Evolutionary conservation across 75 land plant species (phyloP), one percentile per base, ranked within the genome.

Genomic region (Pinus albicaulis): DNA sequence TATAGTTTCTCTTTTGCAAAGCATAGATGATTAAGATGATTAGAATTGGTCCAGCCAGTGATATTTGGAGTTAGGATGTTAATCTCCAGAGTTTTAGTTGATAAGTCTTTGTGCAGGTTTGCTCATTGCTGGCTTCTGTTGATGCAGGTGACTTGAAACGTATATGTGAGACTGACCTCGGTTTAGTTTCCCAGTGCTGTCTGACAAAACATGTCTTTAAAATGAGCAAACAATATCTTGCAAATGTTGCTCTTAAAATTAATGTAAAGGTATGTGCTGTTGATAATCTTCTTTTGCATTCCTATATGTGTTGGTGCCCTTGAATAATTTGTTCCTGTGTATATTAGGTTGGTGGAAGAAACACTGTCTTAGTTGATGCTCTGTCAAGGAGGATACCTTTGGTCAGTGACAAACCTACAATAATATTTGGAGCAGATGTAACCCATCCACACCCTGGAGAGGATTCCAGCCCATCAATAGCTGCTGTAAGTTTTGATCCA

Each of bases 361-460:
- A 96, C 66, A 96, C 97, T 24, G 99, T 93, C 5, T 83, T 93
- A 15, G 76, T 92, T 55, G 97, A 96, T 87, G 97, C 99, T 6
- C 53, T 96, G 22, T 76, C 85, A 10, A 62, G 90, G 62, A 81
- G 87, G 59, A 89, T 96, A 19, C 99, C 99, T 58, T 73, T 93
- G 76, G 99, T 96, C 64, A 96, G 97, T 65, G 99, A 96, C 71
- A 87, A 81, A n/a, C 99, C 99, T 12, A 96, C 99, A 0, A 93
- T 96, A 5, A 96, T 96, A 23, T 96, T 96, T 86, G 99, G 99
- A 69, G 99, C 99, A 56, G 99, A 96, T 90, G 99, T 96, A 15
- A 96, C 99, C 41, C 99, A 96, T 77, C 97, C 99, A 52, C 92
- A 95, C 76, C 86, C 90, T 26, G 99, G 99, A 71, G 99, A 96